Evolutionary conservation across 1,284 basidiomycete genomes (phyloP), one percentile per base, ranked within the genome.

Genomic region (Cryptococcus sp.): DNA sequence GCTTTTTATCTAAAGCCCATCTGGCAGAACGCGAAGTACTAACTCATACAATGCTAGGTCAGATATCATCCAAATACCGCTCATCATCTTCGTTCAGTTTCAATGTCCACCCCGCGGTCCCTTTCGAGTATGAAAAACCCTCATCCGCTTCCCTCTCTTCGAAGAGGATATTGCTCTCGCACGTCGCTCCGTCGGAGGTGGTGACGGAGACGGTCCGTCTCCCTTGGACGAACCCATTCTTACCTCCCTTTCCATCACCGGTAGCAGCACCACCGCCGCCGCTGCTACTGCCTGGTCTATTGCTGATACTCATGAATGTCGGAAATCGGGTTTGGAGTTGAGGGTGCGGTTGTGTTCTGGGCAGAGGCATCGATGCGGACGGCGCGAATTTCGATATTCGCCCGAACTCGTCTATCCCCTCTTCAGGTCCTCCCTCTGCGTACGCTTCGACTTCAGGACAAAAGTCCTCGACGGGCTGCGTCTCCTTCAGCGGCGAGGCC

Each of bases 51-150:
- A 50, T n/a, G 27, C 31, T 35, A 6, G 17, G 5, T 44, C 50
- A 61, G 49, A 64, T 35, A 50, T 64, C 62, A 49, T 64, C 62
- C 27, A 64, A 50, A 49, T 56, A 57, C 41, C 48, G 47, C 47
- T 53, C 59, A 42, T 64, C 62, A 19, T 52, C 53, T 19, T 57
- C 53, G 17, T 45, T 56, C 50, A 64, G 53, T 27, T 45, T 49
- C 23, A 64, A 41, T 5, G 56, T 61, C 62, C 62, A 64, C 17
- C 48, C 53, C n/a, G 50, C 56, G 22, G 13, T 27, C 19, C 20
- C 44, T 13, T 19, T 45, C 17, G 52, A 47, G 17, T 49, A 50
- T 10, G 52, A 47, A 11, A 51, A 47, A 23, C n/a, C 20, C 16
- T 27, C 44, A 13, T 41, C 45, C 7, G 46, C 48, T 8, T 51